Evolutionary conservation across 1,284 basidiomycete species (phyloP).

Genomic region (Heterobasidion occidentale): DNA sequence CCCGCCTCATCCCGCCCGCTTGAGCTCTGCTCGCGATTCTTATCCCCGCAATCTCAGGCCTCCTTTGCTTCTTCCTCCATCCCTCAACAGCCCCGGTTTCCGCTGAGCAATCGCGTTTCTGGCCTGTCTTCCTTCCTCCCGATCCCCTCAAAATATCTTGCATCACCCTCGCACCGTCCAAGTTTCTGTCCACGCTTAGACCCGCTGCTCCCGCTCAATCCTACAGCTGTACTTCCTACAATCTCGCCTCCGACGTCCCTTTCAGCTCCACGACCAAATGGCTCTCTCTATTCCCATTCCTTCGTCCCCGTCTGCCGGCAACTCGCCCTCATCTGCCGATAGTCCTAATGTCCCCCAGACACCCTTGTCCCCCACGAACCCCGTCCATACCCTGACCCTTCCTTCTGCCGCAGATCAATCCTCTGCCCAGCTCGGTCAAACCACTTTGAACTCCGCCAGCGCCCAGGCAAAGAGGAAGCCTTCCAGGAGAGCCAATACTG

Average conservation of each 20-base stretch:
- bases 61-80: conserved; percentile 15
- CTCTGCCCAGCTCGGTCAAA: conserved; percentile 19
- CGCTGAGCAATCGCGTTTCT: conserved; percentile 55
- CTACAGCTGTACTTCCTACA: conserved; percentile 9
- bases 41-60: conserved; percentile 12
- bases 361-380: conserved; percentile 36
- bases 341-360: conserved; percentile 39
- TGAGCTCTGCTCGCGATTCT: conserved; percentile 20
- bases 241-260: conserved; percentile 13
- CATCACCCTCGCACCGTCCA: neutral
- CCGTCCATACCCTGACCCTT: conserved; percentile 28
- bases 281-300: conserved; percentile 45
- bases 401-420: conserved; percentile 22
- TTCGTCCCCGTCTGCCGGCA: conserved; percentile 32
- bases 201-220: conserved; percentile 10
- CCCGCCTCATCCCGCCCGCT: conserved; percentile 1
- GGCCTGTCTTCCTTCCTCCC: conserved; percentile 10
- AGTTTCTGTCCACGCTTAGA: neutral
- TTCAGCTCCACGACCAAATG: conserved; percentile 26
- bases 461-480: conserved; percentile 59
- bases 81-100: conserved; percentile 25
- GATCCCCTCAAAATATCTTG: conserved; percentile 1
- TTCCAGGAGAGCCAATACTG: conserved; percentile 81
- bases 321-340: conserved; percentile 37
- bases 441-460: conserved; percentile 13